Percentiles rank a stretch among this genome's conserved stretches.
phyloP scores from a whole-genome alignment of 805 yeast genomes.

The Metschnikowia koreensis region DNA sequence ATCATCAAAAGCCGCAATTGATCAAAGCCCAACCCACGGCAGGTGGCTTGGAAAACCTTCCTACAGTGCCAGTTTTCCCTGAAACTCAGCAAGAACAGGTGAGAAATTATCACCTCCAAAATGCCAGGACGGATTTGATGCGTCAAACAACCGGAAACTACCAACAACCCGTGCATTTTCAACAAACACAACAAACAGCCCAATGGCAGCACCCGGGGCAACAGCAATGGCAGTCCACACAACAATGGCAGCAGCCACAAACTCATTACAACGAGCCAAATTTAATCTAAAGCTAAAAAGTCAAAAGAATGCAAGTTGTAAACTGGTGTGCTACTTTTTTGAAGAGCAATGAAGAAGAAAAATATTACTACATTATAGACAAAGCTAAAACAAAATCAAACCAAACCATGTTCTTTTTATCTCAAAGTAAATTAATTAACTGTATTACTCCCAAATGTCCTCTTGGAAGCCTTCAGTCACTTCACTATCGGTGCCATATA shows the following conservation, averaged over 20 bases:
- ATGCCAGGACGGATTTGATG: conserved; percentile 32
- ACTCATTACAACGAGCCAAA: conserved; percentile 24
- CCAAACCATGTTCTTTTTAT: neutral
- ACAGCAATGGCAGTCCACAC: conserved; percentile 10
- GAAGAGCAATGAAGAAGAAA: no score
- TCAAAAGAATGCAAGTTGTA: neutral
- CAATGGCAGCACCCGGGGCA: conserved; percentile 8
- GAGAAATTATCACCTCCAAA: conserved; percentile 32
- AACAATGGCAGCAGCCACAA: conserved; percentile 9
- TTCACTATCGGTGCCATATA: conserved; percentile 61
- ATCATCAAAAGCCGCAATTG: conserved; percentile 22
- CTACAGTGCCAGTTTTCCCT: conserved; percentile 68
- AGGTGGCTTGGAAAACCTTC: conserved; percentile 68
- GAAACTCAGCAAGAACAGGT: conserved; percentile 46
- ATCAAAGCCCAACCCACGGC: conserved; percentile 59
- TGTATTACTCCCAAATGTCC: conserved; percentile 33
- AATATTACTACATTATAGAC: neutral
- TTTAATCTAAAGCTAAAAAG: conserved; percentile 17
- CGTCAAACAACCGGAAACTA: conserved; percentile 14
- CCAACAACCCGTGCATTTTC: conserved; percentile 5
- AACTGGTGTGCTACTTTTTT: no score
- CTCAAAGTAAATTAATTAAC: neutral
- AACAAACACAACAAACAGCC: conserved; percentile 8
- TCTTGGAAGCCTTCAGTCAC: conserved; percentile 54
- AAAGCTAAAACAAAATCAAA: neutral